Percentiles rank a stretch among this genome's conserved stretches.
Conservation (phyloP, 2,329 filamentous ascomycete genomes). For the Curvularia hawaiiensis region DNA sequence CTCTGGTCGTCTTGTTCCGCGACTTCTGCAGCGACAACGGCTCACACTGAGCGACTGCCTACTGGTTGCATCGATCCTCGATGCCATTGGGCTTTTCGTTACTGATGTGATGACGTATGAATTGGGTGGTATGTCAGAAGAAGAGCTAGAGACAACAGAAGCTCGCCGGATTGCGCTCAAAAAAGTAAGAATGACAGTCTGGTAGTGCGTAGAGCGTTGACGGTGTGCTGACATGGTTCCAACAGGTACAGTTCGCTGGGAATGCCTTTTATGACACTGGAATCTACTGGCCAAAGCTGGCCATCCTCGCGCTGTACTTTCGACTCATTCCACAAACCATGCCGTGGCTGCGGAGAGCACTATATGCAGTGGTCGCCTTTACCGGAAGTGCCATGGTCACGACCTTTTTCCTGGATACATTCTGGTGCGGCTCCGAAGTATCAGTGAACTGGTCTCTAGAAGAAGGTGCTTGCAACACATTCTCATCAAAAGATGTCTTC, state of each 20-base stretch:
- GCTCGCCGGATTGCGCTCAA: conserved; percentile 20
- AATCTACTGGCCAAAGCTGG: conserved; percentile 27
- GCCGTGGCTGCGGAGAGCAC: conserved; percentile 21
- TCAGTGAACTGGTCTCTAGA: conserved; percentile 29
- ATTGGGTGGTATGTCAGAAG: conserved; percentile 26
- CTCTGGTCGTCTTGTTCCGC: conserved; percentile 25
- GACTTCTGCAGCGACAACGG: conserved; percentile 19
- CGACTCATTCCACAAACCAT: conserved; percentile 24
- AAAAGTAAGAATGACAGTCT: conserved; percentile 12
- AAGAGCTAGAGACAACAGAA: conserved; percentile 14
- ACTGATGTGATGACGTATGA: conserved; percentile 29
- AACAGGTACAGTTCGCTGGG: conserved; percentile 25
- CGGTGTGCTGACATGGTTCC: neutral
- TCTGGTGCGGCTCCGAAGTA: conserved; percentile 25
- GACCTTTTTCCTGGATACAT: conserved; percentile 25
- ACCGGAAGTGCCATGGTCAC: conserved; percentile 20
- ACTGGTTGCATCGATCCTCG: conserved; percentile 23
- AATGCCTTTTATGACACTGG: conserved; percentile 28
- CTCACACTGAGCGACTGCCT: conserved; percentile 25
- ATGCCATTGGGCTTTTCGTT: conserved; percentile 24
- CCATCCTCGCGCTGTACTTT: conserved; percentile 24
- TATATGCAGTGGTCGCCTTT: conserved; percentile 17
- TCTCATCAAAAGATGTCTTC: conserved; percentile 27
- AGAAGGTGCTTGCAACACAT: conserved; percentile 23
- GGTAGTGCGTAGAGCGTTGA: too few species aligned